phyloP scores from a whole-genome alignment of 2,329 filamentous ascomycete genomes.

The Davidsoniella eucalypti region DNA sequence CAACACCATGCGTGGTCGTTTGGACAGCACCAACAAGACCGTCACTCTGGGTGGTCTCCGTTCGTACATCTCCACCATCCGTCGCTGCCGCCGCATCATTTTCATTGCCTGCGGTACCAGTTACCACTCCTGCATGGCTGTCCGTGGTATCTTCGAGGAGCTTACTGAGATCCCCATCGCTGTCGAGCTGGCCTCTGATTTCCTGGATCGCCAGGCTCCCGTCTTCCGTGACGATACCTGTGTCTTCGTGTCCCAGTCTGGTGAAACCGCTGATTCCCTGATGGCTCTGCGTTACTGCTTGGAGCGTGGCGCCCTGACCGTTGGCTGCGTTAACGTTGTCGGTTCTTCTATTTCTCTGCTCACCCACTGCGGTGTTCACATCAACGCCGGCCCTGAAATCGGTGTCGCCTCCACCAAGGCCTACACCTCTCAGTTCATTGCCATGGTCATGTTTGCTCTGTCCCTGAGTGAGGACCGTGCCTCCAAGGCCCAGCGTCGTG shows the following conservation, averaged over 20 bases:
- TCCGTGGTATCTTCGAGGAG: slow-evolving; percentile 94
- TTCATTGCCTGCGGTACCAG: slow-evolving; percentile 98
- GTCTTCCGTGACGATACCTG: slow-evolving; percentile 99
- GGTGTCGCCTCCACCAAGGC: slow-evolving; percentile 98
- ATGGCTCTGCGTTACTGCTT: slow-evolving; percentile 96
- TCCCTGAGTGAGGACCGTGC: slow-evolving; percentile 92
- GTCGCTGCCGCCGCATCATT: slow-evolving; percentile 90
- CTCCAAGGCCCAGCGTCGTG: slow-evolving; percentile 77
- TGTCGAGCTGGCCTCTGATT: slow-evolving; percentile 93
- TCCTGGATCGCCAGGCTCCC: slow-evolving; percentile 87
- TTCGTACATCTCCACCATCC: slow-evolving; percentile 92
- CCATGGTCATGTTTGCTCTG: slow-evolving; percentile 98
- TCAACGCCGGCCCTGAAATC: slow-evolving; percentile 97
- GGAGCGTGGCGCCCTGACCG: slow-evolving; percentile 90
- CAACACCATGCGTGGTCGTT: slow-evolving; percentile 98
- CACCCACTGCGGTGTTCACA: slow-evolving; percentile 98
- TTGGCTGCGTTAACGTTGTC: slow-evolving; percentile 97
- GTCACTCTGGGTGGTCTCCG: slow-evolving; percentile 91
- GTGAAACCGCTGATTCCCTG: slow-evolving; percentile 93
- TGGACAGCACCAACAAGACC: slow-evolving; percentile 83
- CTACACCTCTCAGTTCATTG: slow-evolving; percentile 97
- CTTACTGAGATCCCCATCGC: slow-evolving; percentile 94
- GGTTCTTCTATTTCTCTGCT: slow-evolving; percentile 97
- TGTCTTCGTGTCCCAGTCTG: slow-evolving; percentile 96
- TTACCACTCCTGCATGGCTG: slow-evolving; percentile 98